These are phyloP conservation scores for Ceratocystis colombiana DNA, from an alignment of 2,329 filamentous ascomycete genomes.

Conservation along the genomic window DNA sequence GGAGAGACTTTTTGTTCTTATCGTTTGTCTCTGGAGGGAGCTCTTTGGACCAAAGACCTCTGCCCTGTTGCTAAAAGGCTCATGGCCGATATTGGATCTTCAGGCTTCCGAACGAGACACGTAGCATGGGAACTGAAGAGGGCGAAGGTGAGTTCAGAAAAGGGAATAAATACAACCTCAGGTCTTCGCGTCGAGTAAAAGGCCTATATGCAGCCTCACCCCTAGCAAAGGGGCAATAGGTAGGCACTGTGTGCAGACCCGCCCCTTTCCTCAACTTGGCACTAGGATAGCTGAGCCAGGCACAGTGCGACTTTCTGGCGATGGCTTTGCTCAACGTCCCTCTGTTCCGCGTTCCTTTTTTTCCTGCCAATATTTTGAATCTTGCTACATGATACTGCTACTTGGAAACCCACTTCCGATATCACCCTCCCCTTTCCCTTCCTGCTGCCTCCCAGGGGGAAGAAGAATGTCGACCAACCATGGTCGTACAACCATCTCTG, in stretches of 20 bases:
- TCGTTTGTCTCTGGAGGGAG: background rate
- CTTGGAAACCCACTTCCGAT: background rate
- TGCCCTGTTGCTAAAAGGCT: background rate
- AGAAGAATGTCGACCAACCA: background rate
- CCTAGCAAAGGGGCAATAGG: background rate
- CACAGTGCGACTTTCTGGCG: background rate
- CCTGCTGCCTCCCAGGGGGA: background rate
- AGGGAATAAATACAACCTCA: too few species aligned
- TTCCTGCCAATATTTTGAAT: background rate
- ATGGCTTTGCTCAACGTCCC: conserved; percentile 15
- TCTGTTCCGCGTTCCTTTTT: background rate
- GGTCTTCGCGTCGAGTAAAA: too few species aligned
- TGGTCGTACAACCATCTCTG: background rate
- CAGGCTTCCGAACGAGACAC: background rate
- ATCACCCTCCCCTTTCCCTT: background rate
- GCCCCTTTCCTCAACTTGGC: too few species aligned
- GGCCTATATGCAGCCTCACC: background rate
- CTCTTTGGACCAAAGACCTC: background rate
- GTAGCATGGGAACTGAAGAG: too few species aligned
- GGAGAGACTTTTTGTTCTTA: background rate
- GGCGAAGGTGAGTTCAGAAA: too few species aligned
- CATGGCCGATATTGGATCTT: background rate
- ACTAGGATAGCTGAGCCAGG: too few species aligned
- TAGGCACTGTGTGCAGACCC: background rate
- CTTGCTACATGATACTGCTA: background rate